Conservation (phyloP, 345 rosid species). For the Viola odorata region DNA sequence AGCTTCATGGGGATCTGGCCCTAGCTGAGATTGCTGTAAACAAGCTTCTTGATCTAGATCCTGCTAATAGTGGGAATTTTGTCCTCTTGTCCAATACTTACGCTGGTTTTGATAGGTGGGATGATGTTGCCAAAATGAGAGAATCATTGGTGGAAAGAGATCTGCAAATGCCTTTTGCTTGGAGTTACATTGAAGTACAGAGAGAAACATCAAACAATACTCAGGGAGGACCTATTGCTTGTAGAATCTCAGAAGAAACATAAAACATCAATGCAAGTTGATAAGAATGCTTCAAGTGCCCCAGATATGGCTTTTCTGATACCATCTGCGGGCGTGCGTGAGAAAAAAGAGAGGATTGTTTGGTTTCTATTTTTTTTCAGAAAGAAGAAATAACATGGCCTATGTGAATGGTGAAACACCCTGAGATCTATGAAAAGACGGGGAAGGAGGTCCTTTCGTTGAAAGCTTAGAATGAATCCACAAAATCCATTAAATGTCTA, state of each 20-base stretch:
- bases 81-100: constrained; percentile 18
- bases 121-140: constrained; percentile 13
- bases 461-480: not conserved
- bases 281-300: no score
- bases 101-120: constrained; percentile 19
- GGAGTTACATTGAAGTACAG: constrained; percentile 23
- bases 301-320: no score
- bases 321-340: no score
- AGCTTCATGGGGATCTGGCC: constrained; percentile 16
- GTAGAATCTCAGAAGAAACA: not conserved
- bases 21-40: constrained; percentile 19
- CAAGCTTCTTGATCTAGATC: constrained; percentile 19
- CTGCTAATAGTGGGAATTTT: constrained; percentile 17
- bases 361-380: no score
- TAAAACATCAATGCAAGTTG: not conserved
- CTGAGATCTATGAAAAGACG: no score
- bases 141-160: constrained; percentile 10
- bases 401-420: no score
- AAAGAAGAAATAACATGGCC: no score
- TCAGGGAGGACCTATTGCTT: constrained; percentile 1
- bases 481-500: constrained; percentile 1
- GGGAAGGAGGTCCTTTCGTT: no score
- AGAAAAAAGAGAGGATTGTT: no score
- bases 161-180: constrained; percentile 14
- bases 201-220: constrained; percentile 5